phyloP scores from a whole-genome alignment of 1,284 basidiomycete genomes.

The Grifola frondosa region DNA sequence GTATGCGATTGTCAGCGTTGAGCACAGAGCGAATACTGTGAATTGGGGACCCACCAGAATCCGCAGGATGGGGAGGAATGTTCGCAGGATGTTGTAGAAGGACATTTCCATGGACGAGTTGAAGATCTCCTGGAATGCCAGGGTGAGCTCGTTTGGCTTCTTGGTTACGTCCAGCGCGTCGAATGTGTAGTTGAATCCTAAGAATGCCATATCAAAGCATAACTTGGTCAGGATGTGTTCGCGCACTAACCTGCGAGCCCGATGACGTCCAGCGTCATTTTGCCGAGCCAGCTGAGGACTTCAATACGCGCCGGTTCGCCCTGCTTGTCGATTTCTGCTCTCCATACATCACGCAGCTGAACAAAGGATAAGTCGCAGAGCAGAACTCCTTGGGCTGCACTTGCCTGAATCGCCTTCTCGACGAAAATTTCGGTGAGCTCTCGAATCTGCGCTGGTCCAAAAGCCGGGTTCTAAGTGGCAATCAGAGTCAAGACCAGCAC shows the following conservation, averaged over 20 bases:
- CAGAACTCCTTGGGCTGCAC: background rate
- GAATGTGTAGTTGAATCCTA: constrained; percentile 54
- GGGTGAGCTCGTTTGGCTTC: constrained; percentile 37
- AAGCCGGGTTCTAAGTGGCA: constrained; percentile 50
- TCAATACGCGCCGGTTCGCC: constrained; percentile 33
- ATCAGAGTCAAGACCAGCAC: too few species aligned
- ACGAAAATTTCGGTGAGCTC: constrained; percentile 56
- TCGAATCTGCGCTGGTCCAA: constrained; percentile 52
- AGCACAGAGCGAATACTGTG: too few species aligned
- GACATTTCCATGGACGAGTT: background rate
- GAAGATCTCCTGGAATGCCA: constrained; percentile 35
- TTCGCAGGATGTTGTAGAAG: constrained; percentile 4
- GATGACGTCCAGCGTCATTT: constrained; percentile 50
- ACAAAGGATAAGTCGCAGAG: background rate
- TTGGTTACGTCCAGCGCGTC: constrained; percentile 29
- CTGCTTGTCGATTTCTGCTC: constrained; percentile 9
- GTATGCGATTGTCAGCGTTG: too few species aligned
- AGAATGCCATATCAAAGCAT: background rate
- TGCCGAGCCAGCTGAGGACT: constrained; percentile 39
- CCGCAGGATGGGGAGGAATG: constrained; percentile 11
- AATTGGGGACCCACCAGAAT: constrained; percentile 11
- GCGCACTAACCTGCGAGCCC: constrained; percentile 40
- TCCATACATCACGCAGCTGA: constrained; percentile 32
- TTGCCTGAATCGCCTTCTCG: constrained; percentile 48
- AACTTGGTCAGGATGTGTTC: background rate